Conservation (phyloP, 75 land plant species). For the Sequoiadendron giganteum region DNA sequence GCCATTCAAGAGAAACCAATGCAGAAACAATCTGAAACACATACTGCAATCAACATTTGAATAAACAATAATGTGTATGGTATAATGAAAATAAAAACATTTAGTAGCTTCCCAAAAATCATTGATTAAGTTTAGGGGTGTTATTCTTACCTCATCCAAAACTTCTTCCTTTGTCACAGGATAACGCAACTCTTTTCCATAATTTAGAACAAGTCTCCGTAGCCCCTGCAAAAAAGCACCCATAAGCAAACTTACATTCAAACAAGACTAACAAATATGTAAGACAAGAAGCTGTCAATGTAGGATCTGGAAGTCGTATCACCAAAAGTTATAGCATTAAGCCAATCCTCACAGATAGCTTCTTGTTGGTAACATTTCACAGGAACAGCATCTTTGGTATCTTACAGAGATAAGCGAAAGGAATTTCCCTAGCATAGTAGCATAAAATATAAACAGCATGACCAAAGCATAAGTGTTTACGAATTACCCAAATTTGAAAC, state of each 20-base stretch:
- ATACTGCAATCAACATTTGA: not conserved
- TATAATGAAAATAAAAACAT: not conserved
- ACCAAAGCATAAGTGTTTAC: too few species aligned
- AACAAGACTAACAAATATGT: not conserved
- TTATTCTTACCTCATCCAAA: conserved; percentile 50
- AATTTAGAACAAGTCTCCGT: conserved; percentile 17
- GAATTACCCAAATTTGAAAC: too few species aligned
- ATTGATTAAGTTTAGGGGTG: not conserved
- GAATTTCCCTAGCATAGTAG: too few species aligned
- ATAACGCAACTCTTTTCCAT: conserved; percentile 36
- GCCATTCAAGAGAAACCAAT: not conserved
- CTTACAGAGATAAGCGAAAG: not conserved
- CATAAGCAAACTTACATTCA: not conserved
- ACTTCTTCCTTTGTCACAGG: conserved; percentile 68
- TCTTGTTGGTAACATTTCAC: not conserved
- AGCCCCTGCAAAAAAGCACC: conserved; percentile 2
- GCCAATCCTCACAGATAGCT: not conserved
- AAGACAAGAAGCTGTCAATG: not conserved
- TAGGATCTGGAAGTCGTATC: not conserved
- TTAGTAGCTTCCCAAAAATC: not conserved
- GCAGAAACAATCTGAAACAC: not conserved
- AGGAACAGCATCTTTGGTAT: not conserved
- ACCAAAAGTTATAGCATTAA: not conserved
- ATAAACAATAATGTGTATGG: not conserved
- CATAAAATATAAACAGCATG: too few species aligned